Base-by-base conservation (phyloP, 805 yeast species). In the Metschnikowia gruessii region DNA sequence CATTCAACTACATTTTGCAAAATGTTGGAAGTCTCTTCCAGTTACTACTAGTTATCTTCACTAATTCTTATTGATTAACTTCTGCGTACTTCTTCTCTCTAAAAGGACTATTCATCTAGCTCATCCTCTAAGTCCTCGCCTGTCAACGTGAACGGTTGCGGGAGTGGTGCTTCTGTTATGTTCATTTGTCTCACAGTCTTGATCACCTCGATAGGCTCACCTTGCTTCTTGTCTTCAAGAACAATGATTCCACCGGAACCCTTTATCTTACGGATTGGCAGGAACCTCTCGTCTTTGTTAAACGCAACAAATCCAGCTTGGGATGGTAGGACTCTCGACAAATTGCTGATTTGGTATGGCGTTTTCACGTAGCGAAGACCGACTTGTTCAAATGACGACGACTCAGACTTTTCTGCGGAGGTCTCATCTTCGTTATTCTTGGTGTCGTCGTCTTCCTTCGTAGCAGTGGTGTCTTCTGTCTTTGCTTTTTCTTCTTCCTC, bases 241-340 rank as follows among this genome's bases (percentile, higher is more conserved):
- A 88, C 82, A 44, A 88, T 80, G 40, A 88, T 81, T 42, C 95
- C 95, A 37, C 82, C 74, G 70, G 69, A 66, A 49, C 61, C 87
- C 79, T 71, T 83, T 63, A 81, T 82, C 62, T 83, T 85, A 64
- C 95, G 83, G 8, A 90, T 84, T 4, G 98, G 97, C 29, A 74
- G 78, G 65, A 85, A 92, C 60, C 96, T 77, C 40, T 79, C 84
- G 46, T 81, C 85, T 60, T 85, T 84, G 32, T 74, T 66, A 62
- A 92, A 90, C 3, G 95, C 76, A 43, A 94, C 80, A 68, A 82
- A 88, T 65, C 83, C 85, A 48, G 91, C 75, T 69, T 94, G 98
- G 37, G 83, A 79, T 13, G 98, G 98, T 45, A 94, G 72, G 1
- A 94, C 96, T 60, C 99, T 81, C 11, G 94, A 77, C 77, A 92